Evolutionary conservation across 2,329 filamentous ascomycete species (phyloP), one percentile per base, ranked within the genome.

Genomic region (Arthrinium puccinioides): DNA sequence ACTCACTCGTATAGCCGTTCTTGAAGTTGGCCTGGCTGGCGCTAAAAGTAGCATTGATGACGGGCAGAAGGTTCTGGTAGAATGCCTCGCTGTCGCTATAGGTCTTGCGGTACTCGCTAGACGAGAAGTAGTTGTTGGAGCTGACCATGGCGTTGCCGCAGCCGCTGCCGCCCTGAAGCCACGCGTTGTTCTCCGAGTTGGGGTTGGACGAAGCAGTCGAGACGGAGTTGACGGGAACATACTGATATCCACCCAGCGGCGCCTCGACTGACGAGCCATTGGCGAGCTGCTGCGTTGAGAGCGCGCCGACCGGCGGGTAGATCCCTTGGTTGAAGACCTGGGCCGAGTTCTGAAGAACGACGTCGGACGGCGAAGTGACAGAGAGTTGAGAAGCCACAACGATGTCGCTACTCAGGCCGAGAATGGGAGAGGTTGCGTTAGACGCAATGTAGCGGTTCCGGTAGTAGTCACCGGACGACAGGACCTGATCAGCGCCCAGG

Each of bases 271-370:
- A 66, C 16, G 74, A 75, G 34, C 83, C 83, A 59, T 94, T 88
- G 50, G 76, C 76, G 27, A 95, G 73, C 3, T 67, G 77, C 61
- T 85, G 71, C 24, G 69, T 62, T 9, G 70, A 68, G 6, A 61
- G 55, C 11, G 56, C 45, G 39, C 78, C 78, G 2, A 81, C 76
- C 1, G 89, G 87, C 9, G 89, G 89, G 56, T 95, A 96, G 15
- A 96, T 70, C 21, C 80, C 87, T 63, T 95, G 89, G 21, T 90
- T 64, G 65, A 94, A 95, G 21, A 77, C 84, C 31, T 75, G 69
- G 41, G 86, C 87, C 3, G 87, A 90, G 62, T 76, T 84, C 57
- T 89, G 82, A 21, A 96, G 73, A 14, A 95, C 86, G 26, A 70
- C 72, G 59, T 94, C 84, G 38, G 74, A 63, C 0, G 89, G 87